Evolutionary conservation across 495 filamentous ascomycete genomes (phyloP).

Genomic region (Hypoxylon trugodes): DNA sequence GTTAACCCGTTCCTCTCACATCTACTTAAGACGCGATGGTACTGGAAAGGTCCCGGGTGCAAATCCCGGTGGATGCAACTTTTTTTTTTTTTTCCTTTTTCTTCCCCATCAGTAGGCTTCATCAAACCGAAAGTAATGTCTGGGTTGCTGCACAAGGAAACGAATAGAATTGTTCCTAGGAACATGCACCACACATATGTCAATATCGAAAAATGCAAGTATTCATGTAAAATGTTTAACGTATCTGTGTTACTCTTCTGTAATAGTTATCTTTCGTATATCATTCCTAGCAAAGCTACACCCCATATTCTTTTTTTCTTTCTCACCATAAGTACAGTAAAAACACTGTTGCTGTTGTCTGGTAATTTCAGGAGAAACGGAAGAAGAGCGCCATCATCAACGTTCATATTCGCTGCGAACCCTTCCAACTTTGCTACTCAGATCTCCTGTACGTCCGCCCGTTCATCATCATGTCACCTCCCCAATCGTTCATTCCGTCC

Average conservation of each 20-base stretch:
- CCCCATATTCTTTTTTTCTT: conserved; percentile 5
- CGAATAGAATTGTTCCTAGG: too few species aligned
- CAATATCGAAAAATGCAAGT: too few species aligned
- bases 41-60: neutral
- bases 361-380: neutral
- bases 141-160: too few species aligned
- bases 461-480: neutral
- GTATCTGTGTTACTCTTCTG: neutral
- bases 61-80: neutral
- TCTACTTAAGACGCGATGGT: neutral
- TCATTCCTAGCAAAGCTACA: neutral
- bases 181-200: too few species aligned
- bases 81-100: neutral
- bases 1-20: neutral
- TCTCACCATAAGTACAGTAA: conserved; percentile 35
- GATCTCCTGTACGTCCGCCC: neutral
- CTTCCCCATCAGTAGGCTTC: too few species aligned
- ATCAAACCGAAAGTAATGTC: too few species aligned
- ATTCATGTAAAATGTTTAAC: neutral
- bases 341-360: conserved; percentile 9
- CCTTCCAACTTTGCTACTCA: neutral
- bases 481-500: conserved; percentile 5
- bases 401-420: neutral
- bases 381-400: neutral
- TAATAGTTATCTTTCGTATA: conserved; percentile 18